These are phyloP conservation scores for Papiliotrema laurentii DNA, from an alignment of 1,284 basidiomycete species.

Conservation along the genomic window DNA sequence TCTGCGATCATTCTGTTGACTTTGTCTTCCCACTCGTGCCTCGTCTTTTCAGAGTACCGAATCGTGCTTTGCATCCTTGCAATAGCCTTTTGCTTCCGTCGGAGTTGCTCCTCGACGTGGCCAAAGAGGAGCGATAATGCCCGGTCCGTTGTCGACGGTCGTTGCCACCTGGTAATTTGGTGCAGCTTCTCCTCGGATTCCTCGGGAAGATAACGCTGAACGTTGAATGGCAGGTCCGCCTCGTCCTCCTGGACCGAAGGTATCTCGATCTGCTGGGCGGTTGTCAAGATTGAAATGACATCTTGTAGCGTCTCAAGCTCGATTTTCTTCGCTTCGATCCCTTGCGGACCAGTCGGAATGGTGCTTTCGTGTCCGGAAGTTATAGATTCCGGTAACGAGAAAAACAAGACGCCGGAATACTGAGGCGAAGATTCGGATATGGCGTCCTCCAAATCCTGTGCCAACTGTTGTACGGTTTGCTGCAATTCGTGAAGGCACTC, in stretches of 20 bases:
- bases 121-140: conserved; percentile 75
- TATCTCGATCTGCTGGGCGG: conserved; percentile 76
- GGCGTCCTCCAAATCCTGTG: conserved; percentile 53
- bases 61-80: conserved; percentile 98
- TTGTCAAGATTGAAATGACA: conserved; percentile 75
- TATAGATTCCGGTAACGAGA: conserved; percentile 44
- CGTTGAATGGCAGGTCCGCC: conserved; percentile 81
- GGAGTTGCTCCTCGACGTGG: conserved; percentile 82
- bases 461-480: conserved; percentile 72
- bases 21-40: conserved; percentile 93
- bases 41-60: conserved; percentile 92
- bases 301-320: conserved; percentile 72
- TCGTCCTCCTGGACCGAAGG: conserved; percentile 89
- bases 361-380: conserved; percentile 14
- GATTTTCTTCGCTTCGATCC: conserved; percentile 72
- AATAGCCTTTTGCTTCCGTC: conserved; percentile 90
- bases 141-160: conserved; percentile 76
- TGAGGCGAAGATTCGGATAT: conserved; percentile 56
- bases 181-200: conserved; percentile 77
- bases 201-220: conserved; percentile 82
- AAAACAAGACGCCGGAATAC: conserved; percentile 84
- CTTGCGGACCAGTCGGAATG: conserved; percentile 49
- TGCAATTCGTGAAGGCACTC: conserved; percentile 84
- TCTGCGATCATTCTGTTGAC: conserved; percentile 64
- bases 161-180: conserved; percentile 74